These are phyloP conservation scores for Eimeria maxima DNA, from an alignment of 169 alveolate species.

Conservation along the genomic window DNA sequence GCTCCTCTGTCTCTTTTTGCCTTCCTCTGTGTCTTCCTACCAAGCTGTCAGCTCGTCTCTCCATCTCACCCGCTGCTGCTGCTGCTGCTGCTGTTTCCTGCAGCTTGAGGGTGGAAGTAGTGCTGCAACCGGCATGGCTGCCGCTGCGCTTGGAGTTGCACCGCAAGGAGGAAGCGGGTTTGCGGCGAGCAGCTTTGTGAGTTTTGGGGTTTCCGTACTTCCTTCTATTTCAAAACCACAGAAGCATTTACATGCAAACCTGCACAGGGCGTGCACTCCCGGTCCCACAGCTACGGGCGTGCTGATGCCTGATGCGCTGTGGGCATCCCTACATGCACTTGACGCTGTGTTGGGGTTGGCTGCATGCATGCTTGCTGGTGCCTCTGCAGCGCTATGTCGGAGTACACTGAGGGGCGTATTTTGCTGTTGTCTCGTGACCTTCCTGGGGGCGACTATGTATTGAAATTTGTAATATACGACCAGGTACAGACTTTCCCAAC, in stretches of 20 bases:
- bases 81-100: neutral
- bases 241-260: too few relatives aligned
- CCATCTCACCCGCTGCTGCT: neutral
- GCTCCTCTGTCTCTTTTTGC: neutral
- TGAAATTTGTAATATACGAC: conserved; percentile 62
- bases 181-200: conserved; percentile 33
- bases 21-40: neutral
- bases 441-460: conserved; percentile 64
- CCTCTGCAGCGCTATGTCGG: conserved; percentile 49
- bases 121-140: conserved; percentile 82
- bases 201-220: neutral
- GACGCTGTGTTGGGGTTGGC: neutral
- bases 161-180: conserved; percentile 58
- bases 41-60: neutral
- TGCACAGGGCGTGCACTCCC: too few relatives aligned
- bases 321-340: neutral
- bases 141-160: conserved; percentile 71
- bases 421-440: conserved; percentile 72
- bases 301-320: neutral
- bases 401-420: conserved; percentile 51
- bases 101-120: conserved; percentile 73
- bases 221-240: neutral
- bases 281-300: neutral
- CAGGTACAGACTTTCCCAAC: neutral
- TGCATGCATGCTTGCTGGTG: neutral